phyloP scores from a whole-genome alignment of 1,284 basidiomycete species.

The Pseudozyma pruni region DNA sequence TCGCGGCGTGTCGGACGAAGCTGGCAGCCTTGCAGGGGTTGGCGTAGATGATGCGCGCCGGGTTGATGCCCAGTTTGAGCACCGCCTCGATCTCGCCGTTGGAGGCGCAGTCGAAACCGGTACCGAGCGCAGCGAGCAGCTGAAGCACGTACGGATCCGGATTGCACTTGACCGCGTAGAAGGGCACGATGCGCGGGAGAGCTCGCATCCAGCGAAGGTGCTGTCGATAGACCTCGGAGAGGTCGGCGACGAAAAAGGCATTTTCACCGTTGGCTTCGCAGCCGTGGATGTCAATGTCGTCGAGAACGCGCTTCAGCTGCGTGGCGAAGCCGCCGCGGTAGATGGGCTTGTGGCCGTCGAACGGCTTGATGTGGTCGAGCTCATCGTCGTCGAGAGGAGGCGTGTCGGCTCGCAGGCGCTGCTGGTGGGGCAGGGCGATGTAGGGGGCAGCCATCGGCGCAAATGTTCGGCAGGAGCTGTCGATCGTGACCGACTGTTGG shows the following conservation, averaged over 20 bases:
- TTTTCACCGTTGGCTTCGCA: slow-evolving; percentile 80
- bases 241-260: slow-evolving; percentile 95
- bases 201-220: slow-evolving; percentile 83
- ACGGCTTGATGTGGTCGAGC: slow-evolving; percentile 43
- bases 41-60: slow-evolving; percentile 88
- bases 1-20: slow-evolving; percentile 86
- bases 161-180: slow-evolving; percentile 93
- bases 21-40: slow-evolving; percentile 98
- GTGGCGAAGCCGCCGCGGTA: slow-evolving; percentile 54
- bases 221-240: slow-evolving; percentile 86
- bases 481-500: slow-evolving; percentile 33
- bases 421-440: slow-evolving; percentile 42
- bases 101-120: slow-evolving; percentile 98
- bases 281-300: slow-evolving; percentile 67
- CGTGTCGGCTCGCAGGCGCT: slow-evolving; percentile 42
- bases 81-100: slow-evolving; percentile 90
- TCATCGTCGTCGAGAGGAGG: slow-evolving; percentile 52
- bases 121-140: slow-evolving; percentile 86
- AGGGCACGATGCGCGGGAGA: slow-evolving; percentile 83
- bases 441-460: slow-evolving; percentile 45
- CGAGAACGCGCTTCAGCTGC: slow-evolving; percentile 57
- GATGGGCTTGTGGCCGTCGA: slow-evolving; percentile 51
- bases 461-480: slow-evolving; percentile 13
- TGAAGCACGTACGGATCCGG: slow-evolving; percentile 93
- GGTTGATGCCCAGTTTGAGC: slow-evolving; percentile 74